Conservation (phyloP, 2,329 filamentous ascomycete genomes). For the Trichophyton benhamiae region DNA sequence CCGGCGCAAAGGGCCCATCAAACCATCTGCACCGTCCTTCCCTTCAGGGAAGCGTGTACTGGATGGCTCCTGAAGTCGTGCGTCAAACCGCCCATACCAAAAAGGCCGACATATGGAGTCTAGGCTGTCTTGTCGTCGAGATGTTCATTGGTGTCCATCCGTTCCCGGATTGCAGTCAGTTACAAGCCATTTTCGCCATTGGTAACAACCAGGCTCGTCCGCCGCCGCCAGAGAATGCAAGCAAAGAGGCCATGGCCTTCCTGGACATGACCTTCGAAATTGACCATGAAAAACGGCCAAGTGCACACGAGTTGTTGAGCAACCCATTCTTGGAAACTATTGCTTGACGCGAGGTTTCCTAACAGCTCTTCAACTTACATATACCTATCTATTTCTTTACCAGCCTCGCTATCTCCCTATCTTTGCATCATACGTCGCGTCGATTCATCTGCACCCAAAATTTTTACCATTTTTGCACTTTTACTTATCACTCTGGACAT, state of each 20-base stretch:
- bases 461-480: background rate
- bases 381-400: too few relatives aligned
- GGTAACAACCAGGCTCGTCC: slow-evolving; percentile 77
- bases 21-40: slow-evolving; percentile 49
- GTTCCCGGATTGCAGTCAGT: slow-evolving; percentile 90
- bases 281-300: slow-evolving; percentile 83
- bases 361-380: background rate
- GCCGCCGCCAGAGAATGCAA: slow-evolving; percentile 75
- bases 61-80: slow-evolving; percentile 99
- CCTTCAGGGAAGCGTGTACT: slow-evolving; percentile 93
- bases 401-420: background rate
- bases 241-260: slow-evolving; percentile 72
- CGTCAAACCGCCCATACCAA: slow-evolving; percentile 96
- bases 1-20: slow-evolving; percentile 26
- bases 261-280: slow-evolving; percentile 85
- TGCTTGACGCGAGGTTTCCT: slow-evolving; percentile 32
- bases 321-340: slow-evolving; percentile 71
- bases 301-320: slow-evolving; percentile 76
- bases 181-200: slow-evolving; percentile 98
- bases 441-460: background rate
- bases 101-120: slow-evolving; percentile 97
- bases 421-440: background rate
- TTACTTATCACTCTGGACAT: background rate
- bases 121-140: slow-evolving; percentile 92
- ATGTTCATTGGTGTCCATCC: slow-evolving; percentile 98